Conservation (phyloP, 495 filamentous ascomycete species). For the Neurospora sp. region DNA sequence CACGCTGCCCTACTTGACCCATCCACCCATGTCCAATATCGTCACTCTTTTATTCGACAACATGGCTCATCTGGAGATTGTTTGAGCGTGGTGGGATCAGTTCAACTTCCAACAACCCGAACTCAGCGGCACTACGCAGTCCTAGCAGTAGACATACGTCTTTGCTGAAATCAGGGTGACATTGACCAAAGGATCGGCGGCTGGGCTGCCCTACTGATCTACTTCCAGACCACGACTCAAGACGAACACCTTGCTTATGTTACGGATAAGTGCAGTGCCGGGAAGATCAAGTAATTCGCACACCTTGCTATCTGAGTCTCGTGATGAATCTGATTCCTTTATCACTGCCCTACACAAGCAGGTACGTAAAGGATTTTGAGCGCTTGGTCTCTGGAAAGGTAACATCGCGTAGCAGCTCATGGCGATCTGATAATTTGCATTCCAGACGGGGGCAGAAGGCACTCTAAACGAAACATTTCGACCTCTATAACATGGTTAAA, state of each 20-base stretch:
- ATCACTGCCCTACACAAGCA: background rate
- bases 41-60: background rate
- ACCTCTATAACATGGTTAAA: background rate
- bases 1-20: background rate
- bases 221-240: background rate
- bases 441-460: background rate
- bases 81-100: background rate
- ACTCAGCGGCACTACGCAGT: background rate
- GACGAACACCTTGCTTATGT: background rate
- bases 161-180: background rate
- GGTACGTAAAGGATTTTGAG: background rate
- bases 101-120: background rate
- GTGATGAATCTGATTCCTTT: background rate
- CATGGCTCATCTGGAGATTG: background rate
- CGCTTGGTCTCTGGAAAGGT: background rate
- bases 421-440: background rate
- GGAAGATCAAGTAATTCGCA: background rate
- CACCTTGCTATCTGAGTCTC: background rate
- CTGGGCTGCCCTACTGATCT: background rate
- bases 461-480: background rate
- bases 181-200: background rate
- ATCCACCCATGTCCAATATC: background rate
- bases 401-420: background rate
- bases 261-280: background rate
- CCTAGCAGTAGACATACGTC: background rate